Conservation (phyloP, 2,329 filamentous ascomycete genomes). For the Dothideomycetes sp. region DNA sequence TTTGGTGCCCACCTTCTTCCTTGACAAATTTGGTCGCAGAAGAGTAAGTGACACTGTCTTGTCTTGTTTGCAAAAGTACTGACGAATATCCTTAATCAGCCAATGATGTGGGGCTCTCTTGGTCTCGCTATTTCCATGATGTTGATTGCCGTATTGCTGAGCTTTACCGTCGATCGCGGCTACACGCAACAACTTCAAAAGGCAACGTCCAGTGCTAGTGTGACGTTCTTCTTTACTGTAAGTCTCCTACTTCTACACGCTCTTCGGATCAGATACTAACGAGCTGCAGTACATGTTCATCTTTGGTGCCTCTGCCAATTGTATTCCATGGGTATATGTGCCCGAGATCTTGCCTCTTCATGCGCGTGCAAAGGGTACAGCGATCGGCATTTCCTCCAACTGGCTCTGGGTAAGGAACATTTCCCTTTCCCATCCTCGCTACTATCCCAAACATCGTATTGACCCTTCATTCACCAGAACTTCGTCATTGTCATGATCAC, state of each 20-base stretch:
- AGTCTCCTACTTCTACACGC: conserved; percentile 4
- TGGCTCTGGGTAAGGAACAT: conserved; percentile 35
- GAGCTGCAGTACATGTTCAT: conserved; percentile 29
- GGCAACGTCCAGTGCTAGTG: conserved; percentile 36
- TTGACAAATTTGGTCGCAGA: conserved; percentile 33
- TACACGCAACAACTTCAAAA: conserved; percentile 28
- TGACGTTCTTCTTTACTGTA: conserved; percentile 42
- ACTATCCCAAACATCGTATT: background rate
- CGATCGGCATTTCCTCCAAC: conserved; percentile 41
- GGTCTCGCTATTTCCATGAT: conserved; percentile 33
- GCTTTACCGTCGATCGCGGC: conserved; percentile 29
- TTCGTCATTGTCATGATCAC: conserved; percentile 47
- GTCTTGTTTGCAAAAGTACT: too few species aligned
- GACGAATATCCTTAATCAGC: background rate
- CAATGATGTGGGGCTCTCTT: conserved; percentile 28
- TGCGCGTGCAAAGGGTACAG: conserved; percentile 41
- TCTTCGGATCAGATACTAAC: conserved; percentile 10
- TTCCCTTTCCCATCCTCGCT: too few species aligned
- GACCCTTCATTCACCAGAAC: conserved; percentile 27
- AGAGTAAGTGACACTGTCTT: conserved; percentile 2
- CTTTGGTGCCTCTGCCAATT: conserved; percentile 38
- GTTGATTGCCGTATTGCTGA: conserved; percentile 32
- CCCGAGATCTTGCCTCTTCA: conserved; percentile 44
- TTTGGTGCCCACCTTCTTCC: conserved; percentile 38
- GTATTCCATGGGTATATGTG: conserved; percentile 42